Percentiles rank a stretch among this genome's conserved stretches.
These are phyloP conservation scores for Neurospora africana DNA, from an alignment of 495 filamentous ascomycete species.

Conservation along the genomic window DNA sequence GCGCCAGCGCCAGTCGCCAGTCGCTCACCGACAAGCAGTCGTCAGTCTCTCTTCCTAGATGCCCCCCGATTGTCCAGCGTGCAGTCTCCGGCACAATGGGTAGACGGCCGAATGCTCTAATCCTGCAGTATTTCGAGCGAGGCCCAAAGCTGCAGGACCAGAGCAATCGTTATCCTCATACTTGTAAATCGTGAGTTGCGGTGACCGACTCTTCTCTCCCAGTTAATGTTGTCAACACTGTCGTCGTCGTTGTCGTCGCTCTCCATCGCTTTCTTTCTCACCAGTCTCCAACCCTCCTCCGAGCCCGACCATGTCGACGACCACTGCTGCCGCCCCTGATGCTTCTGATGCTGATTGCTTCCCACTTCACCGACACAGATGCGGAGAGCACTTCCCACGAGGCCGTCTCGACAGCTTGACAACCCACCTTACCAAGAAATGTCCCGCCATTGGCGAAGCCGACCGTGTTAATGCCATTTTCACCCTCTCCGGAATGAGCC, in stretches of 20 bases:
- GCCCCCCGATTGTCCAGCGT: slow-evolving; percentile 11
- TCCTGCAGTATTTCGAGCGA: slow-evolving; percentile 74
- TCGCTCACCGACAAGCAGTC: slow-evolving; percentile 5
- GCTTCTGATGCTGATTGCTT: neutral
- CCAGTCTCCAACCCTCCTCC: neutral
- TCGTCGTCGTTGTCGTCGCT: slow-evolving; percentile 1
- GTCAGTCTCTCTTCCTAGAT: neutral
- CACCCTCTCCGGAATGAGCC: slow-evolving; percentile 30
- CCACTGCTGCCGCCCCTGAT: slow-evolving; percentile 1
- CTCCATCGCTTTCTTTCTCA: neutral
- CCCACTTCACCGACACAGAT: slow-evolving; percentile 24
- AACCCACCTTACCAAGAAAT: slow-evolving; percentile 71
- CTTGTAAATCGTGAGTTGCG: slow-evolving; percentile 52
- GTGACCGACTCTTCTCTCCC: neutral
- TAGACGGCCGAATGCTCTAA: slow-evolving; percentile 68
- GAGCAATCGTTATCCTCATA: slow-evolving; percentile 80
- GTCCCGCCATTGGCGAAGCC: slow-evolving; percentile 56
- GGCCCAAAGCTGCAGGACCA: slow-evolving; percentile 72
- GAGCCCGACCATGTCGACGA: neutral
- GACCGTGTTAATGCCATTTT: slow-evolving; percentile 58
- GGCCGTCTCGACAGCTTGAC: slow-evolving; percentile 72
- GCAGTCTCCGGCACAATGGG: slow-evolving; percentile 46
- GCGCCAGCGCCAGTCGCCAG: neutral
- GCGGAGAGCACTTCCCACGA: slow-evolving; percentile 75
- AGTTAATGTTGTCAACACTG: neutral